A percentile compares a stretch with the other conserved stretches of the same genome.
Conservation (phyloP, 441 rosid species). For the Erodium trifolium region DNA sequence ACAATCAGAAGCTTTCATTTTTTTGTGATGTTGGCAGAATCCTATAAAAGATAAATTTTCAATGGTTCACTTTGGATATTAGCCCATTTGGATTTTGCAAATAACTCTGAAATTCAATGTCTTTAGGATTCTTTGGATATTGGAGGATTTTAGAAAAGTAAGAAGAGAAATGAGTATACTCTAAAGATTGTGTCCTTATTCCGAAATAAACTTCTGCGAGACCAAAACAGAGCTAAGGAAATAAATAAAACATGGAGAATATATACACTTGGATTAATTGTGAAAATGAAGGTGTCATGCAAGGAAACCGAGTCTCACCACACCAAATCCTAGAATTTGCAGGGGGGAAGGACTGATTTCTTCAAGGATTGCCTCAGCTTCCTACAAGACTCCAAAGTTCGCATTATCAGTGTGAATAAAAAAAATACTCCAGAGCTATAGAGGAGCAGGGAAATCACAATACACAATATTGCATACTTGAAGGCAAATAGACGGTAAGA, state of each 20-base stretch:
- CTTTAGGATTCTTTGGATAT: background rate
- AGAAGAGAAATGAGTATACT: background rate
- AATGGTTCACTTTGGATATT: background rate
- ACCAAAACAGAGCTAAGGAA: background rate
- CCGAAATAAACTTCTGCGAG: background rate
- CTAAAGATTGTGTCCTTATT: background rate
- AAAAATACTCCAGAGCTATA: slow-evolving; percentile 9
- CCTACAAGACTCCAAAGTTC: slow-evolving; percentile 41
- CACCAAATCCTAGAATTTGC: slow-evolving; percentile 64
- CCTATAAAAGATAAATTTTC: background rate
- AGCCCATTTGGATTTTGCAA: background rate
- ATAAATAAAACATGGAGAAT: background rate
- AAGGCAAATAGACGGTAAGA: slow-evolving; percentile 1
- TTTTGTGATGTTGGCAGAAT: background rate
- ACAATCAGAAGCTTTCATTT: background rate
- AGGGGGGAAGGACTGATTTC: slow-evolving; percentile 71
- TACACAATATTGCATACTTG: background rate
- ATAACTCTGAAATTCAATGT: background rate
- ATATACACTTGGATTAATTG: background rate
- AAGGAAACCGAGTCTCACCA: slow-evolving; percentile 46
- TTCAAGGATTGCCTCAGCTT: slow-evolving; percentile 88
- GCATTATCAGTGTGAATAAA: slow-evolving; percentile 10
- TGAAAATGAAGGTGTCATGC: background rate
- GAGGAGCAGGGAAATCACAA: background rate
- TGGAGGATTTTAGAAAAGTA: background rate